Conservation (phyloP, 192 early-diverging fungal species). For the Glomus cerebriforme region DNA sequence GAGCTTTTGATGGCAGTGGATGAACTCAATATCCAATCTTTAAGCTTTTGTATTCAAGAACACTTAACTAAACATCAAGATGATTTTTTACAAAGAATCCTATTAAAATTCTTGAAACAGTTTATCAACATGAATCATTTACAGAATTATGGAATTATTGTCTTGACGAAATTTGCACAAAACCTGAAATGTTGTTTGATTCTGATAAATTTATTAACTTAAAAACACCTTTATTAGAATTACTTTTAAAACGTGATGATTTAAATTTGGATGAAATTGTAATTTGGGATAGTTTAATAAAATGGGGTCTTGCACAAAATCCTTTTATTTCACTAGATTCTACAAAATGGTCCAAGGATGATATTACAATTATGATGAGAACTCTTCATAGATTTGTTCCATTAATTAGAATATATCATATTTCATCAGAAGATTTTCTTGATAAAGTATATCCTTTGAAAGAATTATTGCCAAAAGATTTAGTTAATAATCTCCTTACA, state of each 20-base stretch:
- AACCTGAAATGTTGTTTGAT: not conserved
- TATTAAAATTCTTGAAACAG: not conserved
- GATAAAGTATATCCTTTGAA: not conserved
- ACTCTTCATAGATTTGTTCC: not conserved
- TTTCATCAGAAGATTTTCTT: not conserved
- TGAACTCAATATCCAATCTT: not conserved
- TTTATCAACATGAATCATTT: not conserved
- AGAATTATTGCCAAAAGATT: not conserved
- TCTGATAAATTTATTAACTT: not conserved
- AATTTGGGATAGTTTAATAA: not conserved
- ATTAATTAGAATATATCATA: not conserved
- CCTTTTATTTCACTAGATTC: not conserved
- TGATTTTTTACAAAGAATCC: not conserved
- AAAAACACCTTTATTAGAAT: not conserved
- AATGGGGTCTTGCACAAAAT: not conserved
- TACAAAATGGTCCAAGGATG: not conserved
- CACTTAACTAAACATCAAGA: not conserved
- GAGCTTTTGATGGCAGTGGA: not conserved
- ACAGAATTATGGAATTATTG: not conserved
- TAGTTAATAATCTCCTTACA: not conserved
- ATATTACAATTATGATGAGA: not conserved
- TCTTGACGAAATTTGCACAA: not conserved
- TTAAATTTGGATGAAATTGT: not conserved
- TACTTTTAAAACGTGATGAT: not conserved
- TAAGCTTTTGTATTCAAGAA: not conserved